Evolutionary conservation across 2,329 filamentous ascomycete genomes (phyloP).

Genomic region (Daldinia sp.): DNA sequence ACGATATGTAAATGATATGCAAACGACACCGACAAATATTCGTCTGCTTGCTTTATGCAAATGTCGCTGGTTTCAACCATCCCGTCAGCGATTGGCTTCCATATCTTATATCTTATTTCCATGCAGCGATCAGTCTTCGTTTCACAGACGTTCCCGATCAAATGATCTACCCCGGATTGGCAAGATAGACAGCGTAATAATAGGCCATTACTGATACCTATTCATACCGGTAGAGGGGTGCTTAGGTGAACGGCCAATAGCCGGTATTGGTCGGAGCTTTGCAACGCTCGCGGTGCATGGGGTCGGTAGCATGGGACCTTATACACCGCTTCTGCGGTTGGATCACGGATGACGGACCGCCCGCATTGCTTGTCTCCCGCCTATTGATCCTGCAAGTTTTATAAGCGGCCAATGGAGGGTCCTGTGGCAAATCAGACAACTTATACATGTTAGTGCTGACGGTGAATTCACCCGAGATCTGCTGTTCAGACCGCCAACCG

Average conservation of each 20-base stretch:
- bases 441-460: slow-evolving; percentile 38
- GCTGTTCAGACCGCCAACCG: slow-evolving; percentile 13
- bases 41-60: slow-evolving; percentile 3
- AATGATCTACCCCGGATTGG: slow-evolving; percentile 34
- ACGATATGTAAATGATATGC: slow-evolving; percentile 1
- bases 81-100: slow-evolving; percentile 18
- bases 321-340: slow-evolving; percentile 41
- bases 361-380: slow-evolving; percentile 18
- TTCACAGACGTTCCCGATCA: slow-evolving; percentile 31
- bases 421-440: slow-evolving; percentile 24
- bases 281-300: slow-evolving; percentile 15
- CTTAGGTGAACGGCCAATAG: slow-evolving; percentile 35
- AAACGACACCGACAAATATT: neutral
- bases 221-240: slow-evolving; percentile 5
- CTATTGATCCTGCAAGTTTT: slow-evolving; percentile 23
- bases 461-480: slow-evolving; percentile 17
- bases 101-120: neutral
- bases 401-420: slow-evolving; percentile 20
- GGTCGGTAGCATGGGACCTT: slow-evolving; percentile 23
- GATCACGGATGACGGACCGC: slow-evolving; percentile 25
- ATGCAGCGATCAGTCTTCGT: slow-evolving; percentile 22
- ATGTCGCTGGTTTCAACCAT: slow-evolving; percentile 19
- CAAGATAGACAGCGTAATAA: slow-evolving; percentile 17
- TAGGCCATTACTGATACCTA: slow-evolving; percentile 7
- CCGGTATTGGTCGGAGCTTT: slow-evolving; percentile 3